Evolutionary conservation across 108 stramenopile species (phyloP), one percentile per base, ranked within the genome.

Genomic region (Pinguiococcus pyrenoidosus): DNA sequence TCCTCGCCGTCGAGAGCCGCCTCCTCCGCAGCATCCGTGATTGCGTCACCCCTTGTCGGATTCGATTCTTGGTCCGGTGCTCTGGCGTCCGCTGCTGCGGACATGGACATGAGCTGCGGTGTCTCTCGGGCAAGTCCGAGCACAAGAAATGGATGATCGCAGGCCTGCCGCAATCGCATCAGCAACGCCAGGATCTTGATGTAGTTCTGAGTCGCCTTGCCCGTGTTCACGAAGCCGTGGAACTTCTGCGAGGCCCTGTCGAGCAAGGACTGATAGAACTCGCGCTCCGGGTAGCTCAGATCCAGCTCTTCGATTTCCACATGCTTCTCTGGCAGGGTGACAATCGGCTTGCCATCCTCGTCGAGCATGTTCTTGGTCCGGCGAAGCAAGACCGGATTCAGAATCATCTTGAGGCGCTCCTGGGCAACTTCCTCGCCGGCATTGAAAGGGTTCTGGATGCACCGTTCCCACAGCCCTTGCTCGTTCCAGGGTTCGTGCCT

Each of bases 401-500:
- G 41, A 21, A 48, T 38, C 7, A 29, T 48, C 8, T 46, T 37
- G 17, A 56, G 37, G 10, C 55, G 44, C 2, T 36, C 43, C 20
- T 46, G 29, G 14, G 55, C 55, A 24, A 28, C 55, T 26, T 4
- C 21, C 30, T 37, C 40, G 0, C 39, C 7, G 16, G 16, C 1
- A 8, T 40, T n/a, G 27, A 49, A 60, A 12, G 57, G 57, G 2
- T 52, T 21, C 12, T 46, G 22, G 29, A 60, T 48, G 22, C 27
- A 12, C 8, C 24, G 20, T 16, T 18, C 16, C 65, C 68, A 73
- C 64, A 64, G 71, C 17, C 16, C 29, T 3, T 30, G 37, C 10
- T 61, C 56, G 32, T 46, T 43, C 68, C 69, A 72, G 2, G 72
- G 72, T 37, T 67, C 59, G 43, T 67, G 54, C 28, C 64, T 23